phyloP scores from a whole-genome alignment of 768 basidiomycete species.

The Leucocoprinus leucothites region DNA sequence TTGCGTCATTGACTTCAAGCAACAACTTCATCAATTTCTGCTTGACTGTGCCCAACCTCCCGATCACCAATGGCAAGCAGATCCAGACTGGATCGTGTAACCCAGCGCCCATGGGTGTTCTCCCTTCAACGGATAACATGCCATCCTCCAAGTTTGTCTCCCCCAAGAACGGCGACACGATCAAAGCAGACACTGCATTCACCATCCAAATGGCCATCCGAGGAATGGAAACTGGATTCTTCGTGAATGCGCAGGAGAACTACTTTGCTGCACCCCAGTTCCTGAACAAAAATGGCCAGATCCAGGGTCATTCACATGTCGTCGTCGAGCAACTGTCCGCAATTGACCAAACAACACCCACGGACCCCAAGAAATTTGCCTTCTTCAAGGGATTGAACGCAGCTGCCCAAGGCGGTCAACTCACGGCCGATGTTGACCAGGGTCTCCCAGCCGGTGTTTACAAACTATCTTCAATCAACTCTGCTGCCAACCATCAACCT shows the following conservation, averaged over 20 bases:
- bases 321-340: slow-evolving; percentile 48
- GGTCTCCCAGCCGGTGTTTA: slow-evolving; percentile 62
- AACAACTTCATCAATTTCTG: slow-evolving; percentile 71
- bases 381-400: slow-evolving; percentile 56
- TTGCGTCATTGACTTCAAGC: slow-evolving; percentile 48
- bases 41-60: slow-evolving; percentile 41
- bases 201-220: slow-evolving; percentile 45
- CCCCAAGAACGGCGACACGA: slow-evolving; percentile 41
- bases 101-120: slow-evolving; percentile 55
- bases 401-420: slow-evolving; percentile 41
- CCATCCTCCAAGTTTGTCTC: slow-evolving; percentile 48
- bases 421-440: slow-evolving; percentile 44
- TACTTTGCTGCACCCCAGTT: slow-evolving; percentile 57
- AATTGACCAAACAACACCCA: slow-evolving; percentile 40
- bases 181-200: slow-evolving; percentile 47
- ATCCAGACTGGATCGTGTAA: slow-evolving; percentile 57
- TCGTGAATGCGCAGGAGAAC: slow-evolving; percentile 49
- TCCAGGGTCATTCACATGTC: slow-evolving; percentile 57
- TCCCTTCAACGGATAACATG: slow-evolving; percentile 45
- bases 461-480: slow-evolving; percentile 56
- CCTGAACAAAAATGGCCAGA: slow-evolving; percentile 43
- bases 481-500: slow-evolving; percentile 58
- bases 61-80: slow-evolving; percentile 56
- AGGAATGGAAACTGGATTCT: slow-evolving; percentile 46
- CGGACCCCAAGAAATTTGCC: slow-evolving; percentile 47